These are phyloP conservation scores for Chlamydomonas asymmetrica DNA, from an alignment of 139 green algal genomes.

Conservation along the genomic window DNA sequence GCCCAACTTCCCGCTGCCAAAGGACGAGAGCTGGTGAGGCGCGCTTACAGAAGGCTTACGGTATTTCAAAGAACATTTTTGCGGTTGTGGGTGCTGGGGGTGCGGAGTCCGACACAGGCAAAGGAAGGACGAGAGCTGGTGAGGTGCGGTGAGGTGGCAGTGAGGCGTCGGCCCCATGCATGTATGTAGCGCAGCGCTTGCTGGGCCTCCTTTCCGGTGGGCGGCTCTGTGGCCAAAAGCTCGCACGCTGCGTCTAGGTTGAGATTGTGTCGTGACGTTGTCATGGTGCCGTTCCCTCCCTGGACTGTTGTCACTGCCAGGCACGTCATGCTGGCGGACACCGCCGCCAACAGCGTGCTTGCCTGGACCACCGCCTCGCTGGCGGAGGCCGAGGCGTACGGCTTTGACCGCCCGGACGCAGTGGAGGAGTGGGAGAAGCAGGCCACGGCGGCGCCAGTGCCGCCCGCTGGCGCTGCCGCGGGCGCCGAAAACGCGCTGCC, in stretches of 20 bases:
- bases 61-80: background rate
- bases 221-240: too few relatives aligned
- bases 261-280: too few relatives aligned
- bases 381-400: conserved; percentile 69
- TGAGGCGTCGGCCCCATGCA: too few relatives aligned
- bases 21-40: conserved; percentile 72
- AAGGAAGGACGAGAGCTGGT: background rate
- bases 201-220: too few relatives aligned
- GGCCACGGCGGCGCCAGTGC: background rate
- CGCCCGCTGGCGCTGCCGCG: background rate
- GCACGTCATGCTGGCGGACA: conserved; percentile 74
- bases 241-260: too few relatives aligned
- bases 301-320: conserved; percentile 45
- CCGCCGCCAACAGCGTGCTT: conserved; percentile 57
- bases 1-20: conserved; percentile 59
- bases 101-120: background rate
- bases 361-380: conserved; percentile 48
- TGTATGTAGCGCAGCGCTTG: too few relatives aligned
- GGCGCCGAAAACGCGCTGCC: background rate
- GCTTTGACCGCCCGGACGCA: conserved; percentile 41
- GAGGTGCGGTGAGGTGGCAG: too few relatives aligned
- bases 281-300: conserved; percentile 54
- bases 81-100: background rate
- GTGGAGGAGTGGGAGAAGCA: conserved; percentile 34
- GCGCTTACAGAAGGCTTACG: background rate